phyloP scores from a whole-genome alignment of 2,329 filamentous ascomycete species.

The Talaromyces rugulosus region DNA sequence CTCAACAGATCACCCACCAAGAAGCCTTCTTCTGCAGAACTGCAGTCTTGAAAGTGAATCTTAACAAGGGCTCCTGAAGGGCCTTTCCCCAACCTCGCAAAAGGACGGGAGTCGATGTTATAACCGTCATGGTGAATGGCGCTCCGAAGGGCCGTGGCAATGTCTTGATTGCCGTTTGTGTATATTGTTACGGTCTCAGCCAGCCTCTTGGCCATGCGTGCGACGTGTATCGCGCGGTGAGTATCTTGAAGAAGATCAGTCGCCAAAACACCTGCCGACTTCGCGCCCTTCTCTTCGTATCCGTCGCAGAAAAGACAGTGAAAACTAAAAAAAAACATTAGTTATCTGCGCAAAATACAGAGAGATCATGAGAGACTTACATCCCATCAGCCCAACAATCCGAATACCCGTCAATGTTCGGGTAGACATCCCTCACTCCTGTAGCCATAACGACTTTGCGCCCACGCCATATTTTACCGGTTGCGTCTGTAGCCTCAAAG shows the following conservation, averaged over 20 bases:
- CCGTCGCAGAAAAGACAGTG: conserved; percentile 60
- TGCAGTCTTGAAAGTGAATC: conserved; percentile 6
- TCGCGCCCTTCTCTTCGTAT: conserved; percentile 51
- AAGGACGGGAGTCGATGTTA: conserved; percentile 6
- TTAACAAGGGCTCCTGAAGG: background rate
- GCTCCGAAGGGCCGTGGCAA: conserved; percentile 18
- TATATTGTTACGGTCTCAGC: conserved; percentile 48
- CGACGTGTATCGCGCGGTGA: conserved; percentile 9
- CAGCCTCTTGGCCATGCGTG: conserved; percentile 36
- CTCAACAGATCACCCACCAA: background rate
- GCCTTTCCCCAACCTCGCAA: conserved; percentile 4
- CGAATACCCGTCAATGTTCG: conserved; percentile 49
- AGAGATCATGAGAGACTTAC: background rate
- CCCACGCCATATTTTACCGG: conserved; percentile 43
- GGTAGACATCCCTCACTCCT: conserved; percentile 50
- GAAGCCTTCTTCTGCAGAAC: conserved; percentile 3
- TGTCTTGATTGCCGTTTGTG: conserved; percentile 42
- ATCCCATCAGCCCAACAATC: conserved; percentile 50
- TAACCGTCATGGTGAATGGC: background rate
- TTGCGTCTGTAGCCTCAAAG: conserved; percentile 39
- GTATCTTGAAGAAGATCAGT: conserved; percentile 19
- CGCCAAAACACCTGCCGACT: conserved; percentile 47
- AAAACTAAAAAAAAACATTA: conserved; percentile 36
- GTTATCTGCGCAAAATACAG: conserved; percentile 26
- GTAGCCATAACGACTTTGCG: conserved; percentile 54